phyloP scores from a whole-genome alignment of 1,284 basidiomycete species.

The Trametes pubescens region DNA sequence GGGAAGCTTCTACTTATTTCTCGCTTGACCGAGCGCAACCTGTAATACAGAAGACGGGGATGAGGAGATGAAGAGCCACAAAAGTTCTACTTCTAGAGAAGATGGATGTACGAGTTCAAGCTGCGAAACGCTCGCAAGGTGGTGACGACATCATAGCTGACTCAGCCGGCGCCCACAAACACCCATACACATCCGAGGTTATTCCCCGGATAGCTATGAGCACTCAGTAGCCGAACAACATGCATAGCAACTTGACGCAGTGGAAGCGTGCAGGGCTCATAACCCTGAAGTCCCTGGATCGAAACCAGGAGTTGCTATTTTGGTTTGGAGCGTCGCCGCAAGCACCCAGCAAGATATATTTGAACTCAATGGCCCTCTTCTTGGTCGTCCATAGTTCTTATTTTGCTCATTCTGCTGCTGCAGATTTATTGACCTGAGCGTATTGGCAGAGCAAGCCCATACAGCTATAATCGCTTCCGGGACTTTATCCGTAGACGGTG shows the following conservation, averaged over 20 bases:
- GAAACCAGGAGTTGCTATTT: constrained; percentile 24
- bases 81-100: not conserved
- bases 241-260: constrained; percentile 23
- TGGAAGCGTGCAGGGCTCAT: constrained; percentile 26
- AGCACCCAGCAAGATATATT: no score
- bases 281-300: constrained; percentile 27
- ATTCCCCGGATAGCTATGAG: not conserved
- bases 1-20: no score
- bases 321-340: no score
- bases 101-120: not conserved
- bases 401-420: no score
- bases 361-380: no score
- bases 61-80: not conserved
- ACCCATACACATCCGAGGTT: constrained; percentile 7
- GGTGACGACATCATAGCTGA: constrained; percentile 11
- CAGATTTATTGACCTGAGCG: no score
- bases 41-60: not conserved
- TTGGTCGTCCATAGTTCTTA: no score
- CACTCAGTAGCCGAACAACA: not conserved
- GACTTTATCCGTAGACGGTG: no score
- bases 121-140: not conserved
- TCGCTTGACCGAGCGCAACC: no score
- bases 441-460: no score
- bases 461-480: no score
- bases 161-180: constrained; percentile 18